Evolutionary conservation across 2,329 filamentous ascomycete species (phyloP), one percentile per base, ranked within the genome.

Genomic region (Fusarium falciforme): DNA sequence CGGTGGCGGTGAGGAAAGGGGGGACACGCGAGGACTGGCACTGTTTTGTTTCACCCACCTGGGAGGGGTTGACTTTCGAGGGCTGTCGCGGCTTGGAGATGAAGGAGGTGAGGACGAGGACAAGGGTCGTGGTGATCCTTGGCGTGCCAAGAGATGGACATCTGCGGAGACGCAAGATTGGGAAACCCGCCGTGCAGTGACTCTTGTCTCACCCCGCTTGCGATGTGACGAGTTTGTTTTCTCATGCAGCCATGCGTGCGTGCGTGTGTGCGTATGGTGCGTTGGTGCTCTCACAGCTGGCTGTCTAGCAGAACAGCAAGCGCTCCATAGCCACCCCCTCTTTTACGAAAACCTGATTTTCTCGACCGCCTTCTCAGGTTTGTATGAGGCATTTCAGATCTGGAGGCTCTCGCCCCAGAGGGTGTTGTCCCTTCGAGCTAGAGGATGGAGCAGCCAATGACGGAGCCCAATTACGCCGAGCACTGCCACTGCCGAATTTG

Each of bases 401-500:
- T 52, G 22, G 17, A 12, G 22, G 22, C 55, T 58, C 35, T 58
- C 16, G 7, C 16, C 9, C 20, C 22, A 9, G 55, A 25, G 33
- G 54, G 55, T 58, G 55, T 29, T 7, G 16, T 27, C 55, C 10
- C n/a, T 36, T 38, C 16, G 14, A 57, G 54, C 55, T 27, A 38
- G 22, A 25, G 14, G 29, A 16, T 20, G 33, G 55, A 36, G 29
- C 20, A 36, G 27, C 55, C 55, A 66, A 66, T 60, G 31, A 52
- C 57, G 57, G 57, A 54, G 22, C 55, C 54, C 25, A 27, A 66
- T 55, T 16, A 25, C 25, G 52, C 63, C 62, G 7, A 73, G 72
- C 70, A 75, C 70, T 64, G 72, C 72, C 72, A 62, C 64, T 63
- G 58, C 72, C 70, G 61, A 31, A 70, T 63, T 42, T 60, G 70